These are phyloP conservation scores for Candida succiphila DNA, from an alignment of 805 yeast species.

Conservation along the genomic window DNA sequence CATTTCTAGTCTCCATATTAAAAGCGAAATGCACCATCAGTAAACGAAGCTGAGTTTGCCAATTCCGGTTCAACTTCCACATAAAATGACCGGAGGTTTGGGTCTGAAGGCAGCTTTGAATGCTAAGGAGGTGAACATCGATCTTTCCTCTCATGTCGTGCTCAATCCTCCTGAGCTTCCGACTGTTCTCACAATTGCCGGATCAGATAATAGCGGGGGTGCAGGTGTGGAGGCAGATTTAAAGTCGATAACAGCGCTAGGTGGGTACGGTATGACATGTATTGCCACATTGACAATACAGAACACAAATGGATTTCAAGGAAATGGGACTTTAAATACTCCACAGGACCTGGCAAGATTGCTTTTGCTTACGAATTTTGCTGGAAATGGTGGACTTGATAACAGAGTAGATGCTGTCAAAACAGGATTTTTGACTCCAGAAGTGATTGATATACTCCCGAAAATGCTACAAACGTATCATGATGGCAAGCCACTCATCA, in stretches of 20 bases:
- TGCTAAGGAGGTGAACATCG: too few relatives aligned
- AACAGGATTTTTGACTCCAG: conserved; percentile 63
- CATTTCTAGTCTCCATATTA: too few relatives aligned
- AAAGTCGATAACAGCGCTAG: conserved; percentile 67
- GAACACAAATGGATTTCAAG: conserved; percentile 41
- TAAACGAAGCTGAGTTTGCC: too few relatives aligned
- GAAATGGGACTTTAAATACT: conserved; percentile 20
- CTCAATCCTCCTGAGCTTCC: too few relatives aligned
- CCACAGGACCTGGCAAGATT: background rate
- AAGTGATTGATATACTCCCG: conserved; percentile 38
- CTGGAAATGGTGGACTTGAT: conserved; percentile 24
- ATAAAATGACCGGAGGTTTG: too few relatives aligned
- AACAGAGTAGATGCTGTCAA: conserved; percentile 59
- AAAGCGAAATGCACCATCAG: too few relatives aligned
- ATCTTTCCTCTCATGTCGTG: too few relatives aligned
- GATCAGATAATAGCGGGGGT: conserved; percentile 83
- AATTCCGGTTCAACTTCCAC: too few relatives aligned
- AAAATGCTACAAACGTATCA: conserved; percentile 24
- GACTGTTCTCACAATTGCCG: conserved; percentile 45
- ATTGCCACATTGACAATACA: conserved; percentile 77
- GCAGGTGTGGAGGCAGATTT: conserved; percentile 90
- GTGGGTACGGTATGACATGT: conserved; percentile 69
- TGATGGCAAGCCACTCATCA: conserved; percentile 32
- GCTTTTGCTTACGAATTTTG: background rate
- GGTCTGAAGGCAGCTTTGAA: too few relatives aligned